Conservation (phyloP, 169 alveolate species). For the Plasmodium gaboni region DNA sequence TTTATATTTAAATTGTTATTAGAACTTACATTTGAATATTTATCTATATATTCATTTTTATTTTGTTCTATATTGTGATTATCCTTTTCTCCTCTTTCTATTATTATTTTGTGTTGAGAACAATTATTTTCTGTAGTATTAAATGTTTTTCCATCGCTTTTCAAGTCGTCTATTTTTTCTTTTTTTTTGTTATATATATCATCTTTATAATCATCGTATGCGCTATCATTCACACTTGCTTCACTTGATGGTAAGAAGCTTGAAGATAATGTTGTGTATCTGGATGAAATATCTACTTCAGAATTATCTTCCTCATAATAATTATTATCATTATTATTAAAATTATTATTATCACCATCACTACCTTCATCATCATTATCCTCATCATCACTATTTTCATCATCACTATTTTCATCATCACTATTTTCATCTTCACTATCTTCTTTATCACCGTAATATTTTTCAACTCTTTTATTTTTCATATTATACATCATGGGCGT, state of each 20-base stretch:
- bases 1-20: too few relatives aligned
- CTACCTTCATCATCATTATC: background rate
- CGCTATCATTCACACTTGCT: conserved; percentile 8
- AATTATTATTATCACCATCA: background rate
- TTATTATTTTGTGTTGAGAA: background rate
- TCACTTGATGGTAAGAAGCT: conserved; percentile 34
- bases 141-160: background rate
- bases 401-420: background rate
- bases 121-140: background rate
- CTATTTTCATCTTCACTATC: background rate
- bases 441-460: background rate
- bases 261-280: conserved; percentile 26
- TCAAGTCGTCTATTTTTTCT: background rate
- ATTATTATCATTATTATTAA: conserved; percentile 4
- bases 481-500: too few relatives aligned
- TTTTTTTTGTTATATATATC: conserved; percentile 4
- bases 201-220: background rate
- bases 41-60: too few relatives aligned
- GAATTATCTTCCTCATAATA: background rate
- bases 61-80: background rate
- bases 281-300: conserved; percentile 3
- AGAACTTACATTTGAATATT: too few relatives aligned
- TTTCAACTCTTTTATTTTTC: too few relatives aligned
- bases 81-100: background rate
- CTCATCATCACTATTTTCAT: background rate